Base-by-base conservation (phyloP, 148 eudicot species). In the Rhododendron molle region DNA sequence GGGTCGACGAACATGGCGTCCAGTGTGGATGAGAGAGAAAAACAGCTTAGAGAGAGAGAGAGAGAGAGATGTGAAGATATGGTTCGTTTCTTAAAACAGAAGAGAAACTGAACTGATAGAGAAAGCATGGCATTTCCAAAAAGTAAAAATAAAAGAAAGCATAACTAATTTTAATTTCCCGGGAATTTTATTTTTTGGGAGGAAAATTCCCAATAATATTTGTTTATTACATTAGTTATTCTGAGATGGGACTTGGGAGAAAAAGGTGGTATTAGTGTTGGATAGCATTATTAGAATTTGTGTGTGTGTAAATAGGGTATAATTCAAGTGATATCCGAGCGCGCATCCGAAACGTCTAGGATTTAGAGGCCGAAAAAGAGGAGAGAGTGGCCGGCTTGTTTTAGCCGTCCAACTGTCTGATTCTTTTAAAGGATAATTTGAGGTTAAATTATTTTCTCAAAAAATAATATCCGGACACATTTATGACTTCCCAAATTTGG, bases 41-140 rank as follows among this genome's bases (percentile, higher is more conserved):
- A 43, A 76, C 30, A 76, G 50, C 40, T 76, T 47, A 62, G 34
- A 15, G 56, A 65, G 85, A n/a, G 74, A 65, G 56, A 26, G 56
- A 52, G 83, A 81, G 69, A 56, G 32, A 49, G 38, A 26, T 7
- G n/a, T 80, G 9, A n/a, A 65, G 83, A 81, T 44, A 81, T 84
- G 85, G 85, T 74, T 84, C 85, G 85, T 47, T 72, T 30, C 78
- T 69, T 49, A 47, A 69, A 44, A 83, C 28, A 71, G 43, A 46
- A 44, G 49, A 40, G 26, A 40, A 77, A 43, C 80, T 43, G 52
- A 77, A 36, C 40, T 71, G 40, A 71, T 71, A 14, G 76, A 71
- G 38, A 71, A 15, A 71, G 76, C 76, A 32, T 30, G 76, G 20
- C 3, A 71, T 71, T 30, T 69, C 74, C 74, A 28, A 28, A 69